Base-by-base conservation (phyloP, 1,284 basidiomycete genomes). In the Ustilago bromivora region DNA sequence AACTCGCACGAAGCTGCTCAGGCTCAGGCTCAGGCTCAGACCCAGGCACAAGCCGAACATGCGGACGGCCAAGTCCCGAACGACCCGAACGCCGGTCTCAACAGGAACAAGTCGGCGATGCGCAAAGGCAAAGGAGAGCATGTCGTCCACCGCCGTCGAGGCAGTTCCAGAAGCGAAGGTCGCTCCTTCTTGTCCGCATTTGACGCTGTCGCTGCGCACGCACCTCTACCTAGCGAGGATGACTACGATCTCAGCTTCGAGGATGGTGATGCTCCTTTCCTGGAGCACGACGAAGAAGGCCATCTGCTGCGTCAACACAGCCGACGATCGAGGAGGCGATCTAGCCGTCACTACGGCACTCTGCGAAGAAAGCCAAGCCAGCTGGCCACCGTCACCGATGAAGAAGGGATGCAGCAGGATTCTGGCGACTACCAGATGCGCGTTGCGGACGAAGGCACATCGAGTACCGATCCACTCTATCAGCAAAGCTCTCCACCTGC, bases 181-280 rank as follows among this genome's bases (percentile, higher is more conserved):
- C 71, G 78, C 2, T 81, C 82, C 2, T 83, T 83, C 76, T 54
- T 83, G 0, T 83, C 82, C n/a, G 77, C 71, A 15, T 79, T 76
- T 57, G 82, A 83, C 38, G 79, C 79, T 19, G 53, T 83, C 23
- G 53, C 65, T n/a, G 67, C 67, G 2, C 80, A 83, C 54, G 82
- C 82, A 13, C 82, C 82, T 9, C 65, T 83, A 23, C 64, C 69
- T 4, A 77, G 70, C 57, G 79, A 81, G 53, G 73, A 76, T 31
- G 79, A 67, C 36, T 67, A 71, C 57, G 71, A 75, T 17, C 58
- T 71, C 23, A 75, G 71, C 66, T 82, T 75, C 31, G 74, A 71
- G 35, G 78, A 82, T 34, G 81, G 80, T 38, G 79, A 82, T 60
- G 74, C 71, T 7, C 66, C 75, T 2, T 71, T 77, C 51, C 51